Percentiles rank a stretch among this genome's conserved stretches.
Evolutionary conservation across 805 yeast species (phyloP).

Genomic region (Metschnikowia aberdeeniae): DNA sequence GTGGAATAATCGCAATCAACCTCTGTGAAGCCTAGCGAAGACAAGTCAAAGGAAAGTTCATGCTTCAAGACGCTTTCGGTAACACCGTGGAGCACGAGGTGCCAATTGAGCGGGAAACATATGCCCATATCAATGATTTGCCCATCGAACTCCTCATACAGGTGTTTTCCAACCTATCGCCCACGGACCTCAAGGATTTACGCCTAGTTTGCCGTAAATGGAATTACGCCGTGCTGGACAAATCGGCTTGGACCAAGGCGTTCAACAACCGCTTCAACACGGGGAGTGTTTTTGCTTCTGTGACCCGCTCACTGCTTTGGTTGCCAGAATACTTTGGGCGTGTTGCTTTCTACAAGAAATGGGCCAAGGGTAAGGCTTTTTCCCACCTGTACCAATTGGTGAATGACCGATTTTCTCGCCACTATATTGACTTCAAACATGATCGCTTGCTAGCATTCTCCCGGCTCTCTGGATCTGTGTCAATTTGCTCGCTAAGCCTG

Average conservation of each 20-base stretch:
- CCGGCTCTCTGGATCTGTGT: constrained; percentile 24
- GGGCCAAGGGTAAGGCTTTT: constrained; percentile 36
- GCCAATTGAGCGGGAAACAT: not conserved
- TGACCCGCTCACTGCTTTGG: constrained; percentile 45
- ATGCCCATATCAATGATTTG: constrained; percentile 27
- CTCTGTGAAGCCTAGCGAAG: too few species aligned
- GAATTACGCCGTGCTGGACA: constrained; percentile 43
- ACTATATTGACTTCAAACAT: constrained; percentile 25
- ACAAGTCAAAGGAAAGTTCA: not conserved
- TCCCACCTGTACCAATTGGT: constrained; percentile 28
- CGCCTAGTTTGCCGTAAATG: constrained; percentile 48
- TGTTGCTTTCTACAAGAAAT: constrained; percentile 27
- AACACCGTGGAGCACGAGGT: constrained; percentile 14
- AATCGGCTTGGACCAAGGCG: constrained; percentile 45
- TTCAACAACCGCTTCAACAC: constrained; percentile 39
- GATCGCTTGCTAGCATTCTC: constrained; percentile 28
- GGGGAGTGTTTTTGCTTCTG: constrained; percentile 37
- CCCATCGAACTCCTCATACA: constrained; percentile 46
- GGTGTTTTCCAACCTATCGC: constrained; percentile 45
- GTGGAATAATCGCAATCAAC: too few species aligned
- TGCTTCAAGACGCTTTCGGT: constrained; percentile 22
- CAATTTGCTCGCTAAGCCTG: constrained; percentile 29
- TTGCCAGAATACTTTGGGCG: constrained; percentile 44
- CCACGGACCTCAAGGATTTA: constrained; percentile 36
- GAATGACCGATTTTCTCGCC: constrained; percentile 24